phyloP scores from a whole-genome alignment of 2,329 filamentous ascomycete species.

The Sporothrix schenckii region DNA sequence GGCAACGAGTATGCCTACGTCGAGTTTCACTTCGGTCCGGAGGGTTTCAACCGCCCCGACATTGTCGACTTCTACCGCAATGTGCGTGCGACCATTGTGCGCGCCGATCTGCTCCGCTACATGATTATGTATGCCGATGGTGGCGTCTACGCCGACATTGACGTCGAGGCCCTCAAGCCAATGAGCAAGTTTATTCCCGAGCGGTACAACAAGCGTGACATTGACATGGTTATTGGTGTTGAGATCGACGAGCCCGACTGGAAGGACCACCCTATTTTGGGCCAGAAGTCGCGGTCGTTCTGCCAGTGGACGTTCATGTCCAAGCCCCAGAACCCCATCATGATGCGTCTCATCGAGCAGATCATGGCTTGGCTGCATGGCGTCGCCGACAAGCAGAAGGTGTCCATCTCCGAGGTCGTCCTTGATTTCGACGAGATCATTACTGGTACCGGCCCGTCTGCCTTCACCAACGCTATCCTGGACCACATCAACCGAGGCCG shows the following conservation, averaged over 20 bases:
- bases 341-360: conserved; percentile 68
- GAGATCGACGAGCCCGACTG: conserved; percentile 72
- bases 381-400: conserved; percentile 61
- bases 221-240: conserved; percentile 70
- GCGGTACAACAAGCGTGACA: conserved; percentile 63
- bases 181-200: conserved; percentile 61
- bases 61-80: conserved; percentile 63
- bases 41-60: conserved; percentile 67
- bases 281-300: conserved; percentile 69
- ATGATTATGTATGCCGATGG: conserved; percentile 69
- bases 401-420: conserved; percentile 61
- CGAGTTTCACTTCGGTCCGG: conserved; percentile 66
- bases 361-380: conserved; percentile 68
- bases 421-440: conserved; percentile 74
- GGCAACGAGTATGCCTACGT: conserved; percentile 68
- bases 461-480: conserved; percentile 68
- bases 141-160: conserved; percentile 54
- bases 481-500: conserved; percentile 61
- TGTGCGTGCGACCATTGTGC: conserved; percentile 66
- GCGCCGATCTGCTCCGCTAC: conserved; percentile 67
- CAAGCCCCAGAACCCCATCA: conserved; percentile 67
- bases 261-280: conserved; percentile 64
- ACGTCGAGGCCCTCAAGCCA: conserved; percentile 49
- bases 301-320: conserved; percentile 77
- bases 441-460: conserved; percentile 70